Percentiles rank a stretch among this genome's conserved stretches.
These are phyloP conservation scores for Xylariomycetidae sp. DNA, from an alignment of 2,329 filamentous ascomycete species.

Conservation along the genomic window DNA sequence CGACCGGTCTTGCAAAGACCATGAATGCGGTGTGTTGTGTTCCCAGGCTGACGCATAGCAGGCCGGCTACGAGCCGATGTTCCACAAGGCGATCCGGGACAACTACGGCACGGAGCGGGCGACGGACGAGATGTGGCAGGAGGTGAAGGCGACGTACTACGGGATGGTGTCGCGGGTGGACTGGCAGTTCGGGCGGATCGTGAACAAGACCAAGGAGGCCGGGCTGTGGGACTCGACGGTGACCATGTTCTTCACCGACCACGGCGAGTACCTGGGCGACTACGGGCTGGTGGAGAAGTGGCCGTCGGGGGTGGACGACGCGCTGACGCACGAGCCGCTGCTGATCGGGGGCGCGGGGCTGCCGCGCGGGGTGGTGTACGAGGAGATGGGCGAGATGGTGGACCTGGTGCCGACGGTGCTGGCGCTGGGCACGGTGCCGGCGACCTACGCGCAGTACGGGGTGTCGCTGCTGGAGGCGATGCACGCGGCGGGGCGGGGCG, in stretches of 20 bases:
- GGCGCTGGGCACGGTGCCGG: conserved; percentile 29
- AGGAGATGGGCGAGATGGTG: conserved; percentile 38
- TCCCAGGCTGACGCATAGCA: too few relatives aligned
- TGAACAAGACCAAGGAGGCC: conserved; percentile 27
- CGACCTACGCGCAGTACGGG: conserved; percentile 35
- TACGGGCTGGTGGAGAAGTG: conserved; percentile 43
- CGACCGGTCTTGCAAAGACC: too few relatives aligned
- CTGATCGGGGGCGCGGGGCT: conserved; percentile 27
- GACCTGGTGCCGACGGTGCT: conserved; percentile 38
- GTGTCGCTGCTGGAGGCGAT: conserved; percentile 24
- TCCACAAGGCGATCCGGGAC: conserved; percentile 34
- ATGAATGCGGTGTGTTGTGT: too few relatives aligned
- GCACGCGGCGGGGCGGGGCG: conserved; percentile 17
- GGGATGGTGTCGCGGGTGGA: conserved; percentile 34
- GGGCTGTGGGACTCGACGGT: conserved; percentile 33
- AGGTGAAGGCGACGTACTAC: conserved; percentile 39
- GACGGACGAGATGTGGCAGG: conserved; percentile 28
- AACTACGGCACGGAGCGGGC: conserved; percentile 33
- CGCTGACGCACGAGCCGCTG: conserved; percentile 36
- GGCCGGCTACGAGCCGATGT: conserved; percentile 37
- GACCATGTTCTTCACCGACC: conserved; percentile 39
- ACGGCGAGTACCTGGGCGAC: conserved; percentile 41
- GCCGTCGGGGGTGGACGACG: conserved; percentile 37
- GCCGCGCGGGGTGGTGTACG: not conserved
- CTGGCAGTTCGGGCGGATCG: conserved; percentile 37